A percentile compares a stretch with the other conserved stretches of the same genome.
phyloP scores from a whole-genome alignment of 805 yeast genomes.

The Pichia phayaonensis region DNA sequence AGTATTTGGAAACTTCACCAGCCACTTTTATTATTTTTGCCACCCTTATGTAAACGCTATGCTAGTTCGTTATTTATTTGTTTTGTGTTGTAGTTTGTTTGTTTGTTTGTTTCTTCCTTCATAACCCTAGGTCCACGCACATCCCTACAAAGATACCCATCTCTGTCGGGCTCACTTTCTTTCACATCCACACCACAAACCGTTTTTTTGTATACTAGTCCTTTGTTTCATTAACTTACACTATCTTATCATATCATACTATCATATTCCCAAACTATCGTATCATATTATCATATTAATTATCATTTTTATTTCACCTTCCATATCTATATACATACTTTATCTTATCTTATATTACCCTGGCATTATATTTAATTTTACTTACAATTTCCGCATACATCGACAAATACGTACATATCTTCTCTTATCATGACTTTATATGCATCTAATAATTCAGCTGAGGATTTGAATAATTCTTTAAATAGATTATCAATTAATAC shows the following conservation, averaged over 20 bases:
- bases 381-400: background rate
- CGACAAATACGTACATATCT: background rate
- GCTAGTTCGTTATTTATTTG: too few relatives aligned
- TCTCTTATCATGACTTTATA: conserved; percentile 1
- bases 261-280: background rate
- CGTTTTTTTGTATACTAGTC: background rate
- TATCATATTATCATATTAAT: background rate
- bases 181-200: background rate
- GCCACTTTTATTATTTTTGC: background rate
- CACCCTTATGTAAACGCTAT: too few relatives aligned
- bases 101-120: background rate
- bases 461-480: conserved; percentile 10
- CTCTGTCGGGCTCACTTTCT: background rate
- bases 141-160: background rate
- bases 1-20: background rate
- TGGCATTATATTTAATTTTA: background rate
- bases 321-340: background rate
- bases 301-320: background rate
- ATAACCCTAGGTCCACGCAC: background rate
- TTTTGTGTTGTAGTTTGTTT: too few relatives aligned
- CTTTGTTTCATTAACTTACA: background rate
- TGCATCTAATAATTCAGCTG: conserved; percentile 7
- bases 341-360: background rate
- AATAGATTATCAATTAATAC: conserved; percentile 9
- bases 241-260: background rate